Evolutionary conservation across 805 yeast genomes (phyloP).

Genomic region (Yarrowia sp.): DNA sequence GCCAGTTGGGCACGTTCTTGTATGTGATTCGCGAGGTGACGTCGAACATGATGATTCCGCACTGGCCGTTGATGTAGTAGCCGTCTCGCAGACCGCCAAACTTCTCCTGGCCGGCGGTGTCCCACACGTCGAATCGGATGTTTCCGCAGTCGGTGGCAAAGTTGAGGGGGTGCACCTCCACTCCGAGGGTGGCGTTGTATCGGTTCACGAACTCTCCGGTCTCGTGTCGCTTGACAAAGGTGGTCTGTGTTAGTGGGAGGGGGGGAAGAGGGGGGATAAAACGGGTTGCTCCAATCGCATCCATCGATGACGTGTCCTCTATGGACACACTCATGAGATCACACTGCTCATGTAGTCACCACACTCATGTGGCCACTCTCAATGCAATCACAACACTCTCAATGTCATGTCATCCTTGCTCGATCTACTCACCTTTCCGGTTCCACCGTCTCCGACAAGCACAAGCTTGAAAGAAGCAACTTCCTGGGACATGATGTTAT

Average conservation of each 20-base stretch:
- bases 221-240: constrained; percentile 98
- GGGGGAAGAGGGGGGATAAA: no score
- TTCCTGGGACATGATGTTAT: constrained; percentile 50
- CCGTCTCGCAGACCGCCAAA: constrained; percentile 99
- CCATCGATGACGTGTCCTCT: background rate
- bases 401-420: background rate
- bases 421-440: constrained; percentile 78
- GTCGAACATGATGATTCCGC: constrained; percentile 99
- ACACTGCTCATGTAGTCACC: background rate
- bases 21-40: constrained; percentile 99
- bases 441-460: constrained; percentile 99
- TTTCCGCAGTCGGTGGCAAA: constrained; percentile 99
- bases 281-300: no score
- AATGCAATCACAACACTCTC: no score
- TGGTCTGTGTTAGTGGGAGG: constrained; percentile 61
- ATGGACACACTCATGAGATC: no score
- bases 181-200: constrained; percentile 99
- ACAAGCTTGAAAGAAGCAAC: constrained; percentile 98
- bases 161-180: constrained; percentile 97
- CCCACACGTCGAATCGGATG: constrained; percentile 99
- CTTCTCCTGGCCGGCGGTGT: constrained; percentile 99
- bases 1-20: constrained; percentile 99
- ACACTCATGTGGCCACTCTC: background rate
- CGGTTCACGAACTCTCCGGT: constrained; percentile 99
- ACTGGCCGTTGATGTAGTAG: constrained; percentile 98